Evolutionary conservation across 2,329 filamentous ascomycete genomes (phyloP), one percentile per base, ranked within the genome.

Genomic region (Thelonectria olida): DNA sequence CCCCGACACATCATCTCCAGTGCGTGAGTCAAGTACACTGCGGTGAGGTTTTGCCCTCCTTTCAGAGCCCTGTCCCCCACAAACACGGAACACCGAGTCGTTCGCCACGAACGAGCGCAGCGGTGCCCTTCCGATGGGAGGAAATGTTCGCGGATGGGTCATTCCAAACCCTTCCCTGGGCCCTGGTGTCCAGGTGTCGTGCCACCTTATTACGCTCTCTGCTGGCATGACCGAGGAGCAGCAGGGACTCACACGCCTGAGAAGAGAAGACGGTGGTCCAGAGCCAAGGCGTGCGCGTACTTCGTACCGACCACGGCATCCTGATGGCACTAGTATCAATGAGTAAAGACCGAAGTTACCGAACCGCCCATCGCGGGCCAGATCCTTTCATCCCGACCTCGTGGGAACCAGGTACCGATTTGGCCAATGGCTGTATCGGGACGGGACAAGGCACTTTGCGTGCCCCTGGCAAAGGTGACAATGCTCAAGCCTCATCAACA

Each of bases 361-460:
- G 28, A 31, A 31, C 58, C 53, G 53, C 58, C 53, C 52, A 56
- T 50, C 47, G 51, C 53, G 58, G 58, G 53, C 54, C 59, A 58
- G 47, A 62, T 62, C 59, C 28, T 13, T 31, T 13, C 10, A 10
- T 13, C 28, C 59, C 59, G 49, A 49, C 59, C 54, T 54, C 49
- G 54, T 62, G 54, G 59, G 54, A 62, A 49, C 10, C 10, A 7
- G 28, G 4, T 12, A 13, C 4, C 4, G 3, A 4, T 49, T 58
- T 48, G 39, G 58, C 49, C 50, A 39, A 44, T 49, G 25, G n/a
- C 49, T 53, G 34, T 42, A 59, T 34, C 51, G 28, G 31, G 36
- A 19, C 53, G 23, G 47, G 48, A 36, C 54, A 31, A 31, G 13
- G 15, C 54, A 41, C 47, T 50, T 49, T 49, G 53, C 42, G 36